Evolutionary conservation across 2,329 filamentous ascomycete species (phyloP), one percentile per base, ranked within the genome.

Genomic region (Epichloe bromicola): DNA sequence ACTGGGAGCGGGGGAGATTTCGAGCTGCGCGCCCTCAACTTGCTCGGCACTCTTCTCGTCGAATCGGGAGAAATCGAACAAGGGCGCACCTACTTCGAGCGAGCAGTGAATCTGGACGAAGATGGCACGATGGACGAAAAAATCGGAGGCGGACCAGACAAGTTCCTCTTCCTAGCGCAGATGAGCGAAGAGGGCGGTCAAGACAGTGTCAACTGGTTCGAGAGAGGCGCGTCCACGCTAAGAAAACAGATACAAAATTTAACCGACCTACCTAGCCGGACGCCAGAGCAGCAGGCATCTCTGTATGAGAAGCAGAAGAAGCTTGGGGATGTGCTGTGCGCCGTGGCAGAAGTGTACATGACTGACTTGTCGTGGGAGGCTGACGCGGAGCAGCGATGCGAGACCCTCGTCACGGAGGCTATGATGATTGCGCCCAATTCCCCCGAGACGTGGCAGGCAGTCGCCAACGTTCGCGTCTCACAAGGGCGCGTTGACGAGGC

Each of bases 321-420:
- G 68, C 75, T 97, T 37, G 88, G 89, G 2, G 88, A 88, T 59
- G 88, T 90, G n/a, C 76, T 98, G 37, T 98, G 94, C 68, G 88
- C 87, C 30, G 88, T 97, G 54, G 83, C 88, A 6, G 93, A 98
- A 71, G 88, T 98, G 47, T 98, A 96, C 74, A 98, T 98, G 93
- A 98, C 93, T 11, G 93, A 98, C 71, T 71, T 97, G 60, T 93
- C 86, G 61, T 93, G 79, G 88, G 90, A 96, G 68, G 81, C 83
- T 49, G 89, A 96, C 63, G 93, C 91, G 5, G 93, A 98, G 71
- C 73, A 79, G 57, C 80, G 84, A 58, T 98, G 94, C 72, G 91
- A 98, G 69, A 73, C 80, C 5, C 80, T 95, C 53, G 80, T 97
- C 56, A 95, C 90, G 5, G 89, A 98, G 71, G 93, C 93, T 26